Evolutionary conservation across 2,329 filamentous ascomycete genomes (phyloP), one percentile per base, ranked within the genome.

Genomic region (Lasiodiplodia theobromae): DNA sequence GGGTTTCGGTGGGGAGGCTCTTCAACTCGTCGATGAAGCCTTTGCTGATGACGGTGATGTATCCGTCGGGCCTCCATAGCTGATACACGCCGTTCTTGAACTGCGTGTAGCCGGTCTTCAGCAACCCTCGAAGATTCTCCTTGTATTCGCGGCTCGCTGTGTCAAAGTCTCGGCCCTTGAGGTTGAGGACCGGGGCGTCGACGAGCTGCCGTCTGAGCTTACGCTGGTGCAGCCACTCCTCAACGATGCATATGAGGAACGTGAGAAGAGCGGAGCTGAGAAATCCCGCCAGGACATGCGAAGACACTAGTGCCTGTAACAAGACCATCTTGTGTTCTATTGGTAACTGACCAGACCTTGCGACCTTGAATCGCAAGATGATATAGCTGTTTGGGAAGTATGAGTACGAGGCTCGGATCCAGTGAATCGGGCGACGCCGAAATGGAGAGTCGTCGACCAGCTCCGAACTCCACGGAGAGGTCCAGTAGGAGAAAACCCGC

Each of bases 1-100:
- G 72, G 40, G 77, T 73, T 60, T 73, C 71, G 63, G 79, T 77
- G 0, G 76, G 73, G 16, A 78, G 71, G 51, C 73, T 78, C 53
- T 74, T 69, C 18, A 80, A 60, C 57, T 80, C 78, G 10, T 75
- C 75, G 11, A 79, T 67, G 21, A 79, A 72, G 21, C 12, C 8
- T 12, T 25, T 23, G 49, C 49, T 52, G 21, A 52, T 52, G 1
- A 52, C 49, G 10, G 49, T 52, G 21, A 52, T 25, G 21, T 25
- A 52, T 52, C 49, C 49, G n/a, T 52, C 49, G 21, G 49, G 49
- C 49, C 49, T 52, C 49, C 49, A 52, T 25, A 52, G 49, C 49
- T 52, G 49, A 25, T 52, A 52, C 2, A 52, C n/a, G 21, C 49
- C 49, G n/a, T 52, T 25, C 49, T 14, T 52, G 49, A 52, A 52